These are phyloP conservation scores for Aspergillus sp. DNA, from an alignment of 2,329 filamentous ascomycete genomes.

Conservation along the genomic window DNA sequence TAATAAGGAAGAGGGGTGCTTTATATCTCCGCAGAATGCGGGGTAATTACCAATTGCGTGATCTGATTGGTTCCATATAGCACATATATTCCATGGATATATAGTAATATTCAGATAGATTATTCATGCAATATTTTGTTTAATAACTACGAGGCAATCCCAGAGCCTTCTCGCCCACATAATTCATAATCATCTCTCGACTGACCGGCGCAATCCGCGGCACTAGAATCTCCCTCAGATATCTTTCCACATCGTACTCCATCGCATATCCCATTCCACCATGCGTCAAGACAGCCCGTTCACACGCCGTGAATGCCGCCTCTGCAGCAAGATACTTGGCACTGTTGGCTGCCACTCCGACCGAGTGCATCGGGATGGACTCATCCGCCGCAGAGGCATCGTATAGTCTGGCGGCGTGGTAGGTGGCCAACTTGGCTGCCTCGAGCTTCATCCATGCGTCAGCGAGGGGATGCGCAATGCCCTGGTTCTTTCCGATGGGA, in stretches of 20 bases:
- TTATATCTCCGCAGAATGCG: no score
- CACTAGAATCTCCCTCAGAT: constrained; percentile 55
- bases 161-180: constrained; percentile 41
- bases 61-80: no score
- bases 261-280: constrained; percentile 62
- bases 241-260: constrained; percentile 60
- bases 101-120: no score
- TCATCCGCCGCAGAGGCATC: constrained; percentile 49
- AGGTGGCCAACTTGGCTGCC: constrained; percentile 57
- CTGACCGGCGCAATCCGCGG: constrained; percentile 58
- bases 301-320: constrained; percentile 57
- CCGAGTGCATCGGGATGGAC: constrained; percentile 49
- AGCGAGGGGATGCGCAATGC: constrained; percentile 55
- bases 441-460: constrained; percentile 59
- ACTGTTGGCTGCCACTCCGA: constrained; percentile 64
- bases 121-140: constrained; percentile 11
- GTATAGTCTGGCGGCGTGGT: constrained; percentile 56
- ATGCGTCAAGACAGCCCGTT: constrained; percentile 52
- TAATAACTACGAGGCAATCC: constrained; percentile 41
- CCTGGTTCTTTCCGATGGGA: constrained; percentile 57
- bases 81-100: no score
- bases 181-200: constrained; percentile 45
- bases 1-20: no score
- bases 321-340: constrained; percentile 64
- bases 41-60: no score